Evolutionary conservation across 441 rosid genomes (phyloP).

Genomic region (Gossypium laxum): DNA sequence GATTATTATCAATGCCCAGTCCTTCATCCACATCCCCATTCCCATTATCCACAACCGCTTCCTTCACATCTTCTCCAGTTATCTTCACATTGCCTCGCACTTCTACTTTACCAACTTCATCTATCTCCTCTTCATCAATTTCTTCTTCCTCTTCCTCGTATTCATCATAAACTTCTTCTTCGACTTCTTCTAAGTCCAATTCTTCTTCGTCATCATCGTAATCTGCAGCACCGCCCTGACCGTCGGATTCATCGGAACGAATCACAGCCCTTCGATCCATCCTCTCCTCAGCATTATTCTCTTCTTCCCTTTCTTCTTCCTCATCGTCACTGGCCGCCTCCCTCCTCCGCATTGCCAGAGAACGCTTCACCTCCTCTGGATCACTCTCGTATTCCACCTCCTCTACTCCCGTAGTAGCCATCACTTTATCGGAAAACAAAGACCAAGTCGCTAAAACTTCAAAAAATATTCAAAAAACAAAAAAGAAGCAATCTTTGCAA

Average conservation of each 20-base stretch:
- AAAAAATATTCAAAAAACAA: neutral
- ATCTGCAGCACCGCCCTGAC: slow-evolving; percentile 53
- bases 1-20: slow-evolving; percentile 19
- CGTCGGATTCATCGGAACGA: slow-evolving; percentile 59
- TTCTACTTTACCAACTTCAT: neutral
- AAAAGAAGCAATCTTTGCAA: neutral
- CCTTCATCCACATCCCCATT: slow-evolving; percentile 21
- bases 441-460: neutral
- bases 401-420: slow-evolving; percentile 41
- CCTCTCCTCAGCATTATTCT: slow-evolving; percentile 21
- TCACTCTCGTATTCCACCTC: slow-evolving; percentile 81
- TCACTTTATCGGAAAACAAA: slow-evolving; percentile 17
- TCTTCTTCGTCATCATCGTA: slow-evolving; percentile 51
- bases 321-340: slow-evolving; percentile 81
- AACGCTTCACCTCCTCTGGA: slow-evolving; percentile 67
- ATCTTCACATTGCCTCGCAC: slow-evolving; percentile 7
- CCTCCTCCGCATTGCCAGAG: slow-evolving; percentile 58
- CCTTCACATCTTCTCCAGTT: slow-evolving; percentile 13
- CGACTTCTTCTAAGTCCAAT: slow-evolving; percentile 28
- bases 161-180: slow-evolving; percentile 22
- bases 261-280: slow-evolving; percentile 32
- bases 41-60: slow-evolving; percentile 22
- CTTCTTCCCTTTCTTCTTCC: slow-evolving; percentile 30
- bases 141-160: slow-evolving; percentile 3
- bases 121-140: slow-evolving; percentile 2